Base-by-base conservation (phyloP, 805 yeast genomes). In the Candida oleophila region DNA sequence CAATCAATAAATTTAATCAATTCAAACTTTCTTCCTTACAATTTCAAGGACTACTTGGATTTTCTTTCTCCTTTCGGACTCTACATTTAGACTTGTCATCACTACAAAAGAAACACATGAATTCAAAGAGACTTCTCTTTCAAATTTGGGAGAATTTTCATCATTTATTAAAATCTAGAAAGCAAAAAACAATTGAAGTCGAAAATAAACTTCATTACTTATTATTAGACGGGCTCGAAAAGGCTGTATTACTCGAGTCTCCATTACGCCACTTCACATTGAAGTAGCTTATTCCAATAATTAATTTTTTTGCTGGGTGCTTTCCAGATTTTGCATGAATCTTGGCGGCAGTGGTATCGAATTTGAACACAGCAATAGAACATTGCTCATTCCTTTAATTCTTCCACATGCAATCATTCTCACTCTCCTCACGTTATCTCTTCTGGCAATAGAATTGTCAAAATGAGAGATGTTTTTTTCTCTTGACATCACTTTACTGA, bases 151-250 rank as follows among this genome's bases (percentile, higher is more conserved):
- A 48, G 49, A 38, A 22, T 20, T 28, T 41, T 20, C 32, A 41
- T 41, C 42, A 38, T 48, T 37, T 45, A 45, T 48, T 48, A 40
- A 48, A 45, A 45, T 43, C 37, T 48, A 48, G 51, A 48, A 48
- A 48, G 51, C 51, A 47, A 25, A 21, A 30, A 28, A 28, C 14
- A 28, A 41, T 33, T 4, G 36, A 33, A 33, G 36, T 34, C 33
- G 9, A 14, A 16, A 34, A 34, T 8, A 8, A 34, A 34, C 37
- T 14, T 25, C 30, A 25, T 25, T 25, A 7, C 30, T 7, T 25
- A 25, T 25, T 25, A 25, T 25, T 25, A 25, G 30, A 25, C 11
- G 30, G 30, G 11, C 30, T 25, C 30, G 11, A 25, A 25, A 25
- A 25, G 30, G 30, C 30, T 25, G 30, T 25, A 25, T 25, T 25